These are phyloP conservation scores for Aureobasidium subglaciale DNA, from an alignment of 2,329 filamentous ascomycete genomes.

Conservation along the genomic window DNA sequence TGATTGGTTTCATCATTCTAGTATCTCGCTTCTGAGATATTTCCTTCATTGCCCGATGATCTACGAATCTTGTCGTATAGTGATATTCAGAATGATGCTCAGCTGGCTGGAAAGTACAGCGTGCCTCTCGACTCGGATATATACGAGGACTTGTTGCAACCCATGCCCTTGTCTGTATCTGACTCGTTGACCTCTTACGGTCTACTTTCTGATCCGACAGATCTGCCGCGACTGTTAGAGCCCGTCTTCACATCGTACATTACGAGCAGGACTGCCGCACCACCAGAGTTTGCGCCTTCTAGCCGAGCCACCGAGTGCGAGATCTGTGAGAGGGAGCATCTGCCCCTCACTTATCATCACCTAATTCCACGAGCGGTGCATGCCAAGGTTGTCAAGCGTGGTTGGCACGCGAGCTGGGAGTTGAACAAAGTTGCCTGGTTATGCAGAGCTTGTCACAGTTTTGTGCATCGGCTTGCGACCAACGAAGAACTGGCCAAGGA, in stretches of 20 bases:
- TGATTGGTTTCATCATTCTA: constrained; percentile 26
- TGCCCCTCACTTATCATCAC: constrained; percentile 76
- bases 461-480: constrained; percentile 66
- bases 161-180: constrained; percentile 52
- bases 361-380: constrained; percentile 74
- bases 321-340: constrained; percentile 67
- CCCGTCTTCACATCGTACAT: constrained; percentile 60
- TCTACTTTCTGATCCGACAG: constrained; percentile 46
- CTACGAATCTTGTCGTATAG: constrained; percentile 58
- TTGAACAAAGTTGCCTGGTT: constrained; percentile 79
- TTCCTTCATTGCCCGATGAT: constrained; percentile 54
- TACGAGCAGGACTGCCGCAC: constrained; percentile 48
- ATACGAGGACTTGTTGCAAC: constrained; percentile 42
- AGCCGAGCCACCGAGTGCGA: constrained; percentile 55
- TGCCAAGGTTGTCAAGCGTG: constrained; percentile 65
- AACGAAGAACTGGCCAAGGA: constrained; percentile 72
- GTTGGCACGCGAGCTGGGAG: constrained; percentile 70
- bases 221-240: constrained; percentile 50
- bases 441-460: constrained; percentile 75
- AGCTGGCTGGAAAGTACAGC: constrained; percentile 50
- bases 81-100: constrained; percentile 42
- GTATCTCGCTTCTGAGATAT: constrained; percentile 66
- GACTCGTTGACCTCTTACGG: constrained; percentile 64
- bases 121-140: constrained; percentile 39
- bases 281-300: constrained; percentile 51